phyloP scores from a whole-genome alignment of 2,329 filamentous ascomycete genomes.

The Penicillium rolfsii region DNA sequence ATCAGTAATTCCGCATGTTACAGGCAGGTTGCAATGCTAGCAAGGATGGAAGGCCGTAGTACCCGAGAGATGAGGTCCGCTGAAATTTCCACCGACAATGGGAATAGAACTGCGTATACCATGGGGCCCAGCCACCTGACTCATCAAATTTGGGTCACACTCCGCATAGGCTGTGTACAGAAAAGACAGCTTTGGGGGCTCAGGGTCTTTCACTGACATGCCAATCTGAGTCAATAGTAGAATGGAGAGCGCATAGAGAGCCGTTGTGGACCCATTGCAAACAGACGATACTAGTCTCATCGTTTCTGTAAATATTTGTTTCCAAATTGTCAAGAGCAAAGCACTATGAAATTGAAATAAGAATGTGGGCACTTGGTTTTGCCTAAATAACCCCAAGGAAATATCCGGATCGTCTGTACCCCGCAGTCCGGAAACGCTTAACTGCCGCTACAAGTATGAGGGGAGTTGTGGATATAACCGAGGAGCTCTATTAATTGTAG shows the following conservation, averaged over 20 bases:
- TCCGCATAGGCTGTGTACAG: slow-evolving; percentile 33
- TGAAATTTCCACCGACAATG: slow-evolving; percentile 35
- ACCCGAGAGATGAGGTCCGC: slow-evolving; percentile 29
- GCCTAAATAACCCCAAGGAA: background rate
- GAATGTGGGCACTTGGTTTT: background rate
- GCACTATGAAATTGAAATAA: background rate
- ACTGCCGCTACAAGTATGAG: background rate
- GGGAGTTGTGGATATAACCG: background rate
- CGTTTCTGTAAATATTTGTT: background rate
- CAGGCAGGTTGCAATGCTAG: too few relatives aligned
- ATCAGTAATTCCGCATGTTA: background rate
- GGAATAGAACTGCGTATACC: slow-evolving; percentile 31
- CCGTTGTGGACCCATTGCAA: background rate
- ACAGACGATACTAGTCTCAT: background rate
- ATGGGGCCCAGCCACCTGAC: slow-evolving; percentile 17
- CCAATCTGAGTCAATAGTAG: background rate
- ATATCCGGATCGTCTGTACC: background rate
- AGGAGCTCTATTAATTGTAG: background rate
- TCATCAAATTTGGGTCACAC: slow-evolving; percentile 27
- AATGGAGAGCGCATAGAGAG: background rate
- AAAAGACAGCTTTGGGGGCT: slow-evolving; percentile 26
- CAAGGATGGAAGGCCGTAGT: background rate
- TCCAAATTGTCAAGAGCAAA: background rate
- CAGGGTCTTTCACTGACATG: background rate
- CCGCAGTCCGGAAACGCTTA: background rate